Percentiles rank a stretch among this genome's conserved stretches.
Conservation (phyloP, 2,329 filamentous ascomycete species). For the Penicillium digitatum region DNA sequence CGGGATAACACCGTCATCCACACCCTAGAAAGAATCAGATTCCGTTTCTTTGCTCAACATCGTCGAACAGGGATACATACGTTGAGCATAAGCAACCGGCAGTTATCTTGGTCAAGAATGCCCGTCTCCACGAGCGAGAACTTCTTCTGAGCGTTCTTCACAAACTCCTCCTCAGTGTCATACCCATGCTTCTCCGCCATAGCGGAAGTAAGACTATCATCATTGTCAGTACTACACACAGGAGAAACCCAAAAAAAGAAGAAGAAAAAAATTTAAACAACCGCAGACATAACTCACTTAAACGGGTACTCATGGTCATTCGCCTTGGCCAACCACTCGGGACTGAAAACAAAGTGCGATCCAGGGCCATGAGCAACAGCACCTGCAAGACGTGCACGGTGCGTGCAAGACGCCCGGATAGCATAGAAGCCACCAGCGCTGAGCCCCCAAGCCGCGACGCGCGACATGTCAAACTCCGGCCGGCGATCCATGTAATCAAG, state of each 20-base stretch:
- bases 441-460: slow-evolving; percentile 61
- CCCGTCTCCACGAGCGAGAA: slow-evolving; percentile 61
- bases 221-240: not conserved
- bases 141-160: slow-evolving; percentile 53
- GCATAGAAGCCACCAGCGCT: slow-evolving; percentile 67
- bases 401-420: slow-evolving; percentile 64
- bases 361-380: slow-evolving; percentile 61
- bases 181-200: slow-evolving; percentile 63
- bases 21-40: slow-evolving; percentile 45
- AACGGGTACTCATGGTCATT: slow-evolving; percentile 67
- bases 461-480: slow-evolving; percentile 53
- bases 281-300: slow-evolving; percentile 33
- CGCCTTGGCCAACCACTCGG: slow-evolving; percentile 57
- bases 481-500: slow-evolving; percentile 57
- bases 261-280: too few species aligned
- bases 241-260: too few species aligned
- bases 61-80: slow-evolving; percentile 34
- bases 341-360: slow-evolving; percentile 58
- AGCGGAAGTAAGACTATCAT: slow-evolving; percentile 48
- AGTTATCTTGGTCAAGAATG: slow-evolving; percentile 54
- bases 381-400: slow-evolving; percentile 52
- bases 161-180: slow-evolving; percentile 53
- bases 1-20: slow-evolving; percentile 61
- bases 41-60: not conserved
- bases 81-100: slow-evolving; percentile 59